Evolutionary conservation across 495 filamentous ascomycete genomes (phyloP).

Genomic region (Aspergillus incahuasiensis): DNA sequence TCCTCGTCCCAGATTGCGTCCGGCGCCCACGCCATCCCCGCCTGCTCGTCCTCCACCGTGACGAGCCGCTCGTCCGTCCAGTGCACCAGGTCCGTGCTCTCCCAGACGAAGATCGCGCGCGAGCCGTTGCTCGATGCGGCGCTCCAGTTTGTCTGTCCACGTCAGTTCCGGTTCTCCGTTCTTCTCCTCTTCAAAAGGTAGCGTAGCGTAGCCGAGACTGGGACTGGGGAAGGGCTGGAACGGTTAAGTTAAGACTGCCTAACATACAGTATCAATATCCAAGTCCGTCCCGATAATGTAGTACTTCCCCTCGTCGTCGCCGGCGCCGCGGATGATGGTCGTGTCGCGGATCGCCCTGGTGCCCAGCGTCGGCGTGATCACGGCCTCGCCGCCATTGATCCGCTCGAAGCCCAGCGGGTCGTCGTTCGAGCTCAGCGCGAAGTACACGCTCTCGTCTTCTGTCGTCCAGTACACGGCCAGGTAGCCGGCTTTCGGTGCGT

Average conservation of each 20-base stretch:
- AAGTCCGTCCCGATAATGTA: constrained; percentile 19
- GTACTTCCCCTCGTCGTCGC: constrained; percentile 14
- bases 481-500: constrained; percentile 13
- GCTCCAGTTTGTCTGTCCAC: constrained; percentile 12
- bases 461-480: constrained; percentile 17
- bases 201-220: too few species aligned
- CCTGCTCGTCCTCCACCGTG: constrained; percentile 14
- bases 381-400: constrained; percentile 6
- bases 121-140: constrained; percentile 13
- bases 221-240: too few species aligned
- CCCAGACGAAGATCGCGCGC: constrained; percentile 15
- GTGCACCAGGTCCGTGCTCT: constrained; percentile 15
- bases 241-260: too few species aligned
- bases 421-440: constrained; percentile 15
- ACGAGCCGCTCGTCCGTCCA: constrained; percentile 14
- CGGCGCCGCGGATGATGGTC: constrained; percentile 7
- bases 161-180: neutral
- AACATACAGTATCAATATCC: constrained; percentile 14
- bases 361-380: constrained; percentile 14
- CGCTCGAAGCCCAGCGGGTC: constrained; percentile 4
- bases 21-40: constrained; percentile 18
- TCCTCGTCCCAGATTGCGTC: constrained; percentile 18
- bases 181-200: too few species aligned
- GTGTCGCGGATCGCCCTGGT: constrained; percentile 15
- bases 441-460: constrained; percentile 18